Base-by-base conservation (phyloP, 2,329 filamentous ascomycete genomes). In the Phyllosticta citriasiana region DNA sequence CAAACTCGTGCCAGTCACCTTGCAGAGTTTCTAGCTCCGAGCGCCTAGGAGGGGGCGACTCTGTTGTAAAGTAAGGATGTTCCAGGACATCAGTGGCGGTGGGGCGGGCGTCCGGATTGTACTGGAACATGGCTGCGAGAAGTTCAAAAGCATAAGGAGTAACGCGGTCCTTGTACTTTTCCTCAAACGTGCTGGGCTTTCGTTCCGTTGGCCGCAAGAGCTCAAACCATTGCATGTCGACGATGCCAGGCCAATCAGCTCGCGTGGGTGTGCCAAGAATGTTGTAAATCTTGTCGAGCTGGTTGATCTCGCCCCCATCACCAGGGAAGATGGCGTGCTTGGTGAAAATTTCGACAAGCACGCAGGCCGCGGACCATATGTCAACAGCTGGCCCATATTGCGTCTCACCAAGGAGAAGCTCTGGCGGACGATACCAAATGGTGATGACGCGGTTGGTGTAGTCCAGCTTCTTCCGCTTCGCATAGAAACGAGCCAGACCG, bases 371-470 rank as follows among this genome's bases (percentile, higher is more conserved):
- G 70, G 91, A 96, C 94, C 94, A 99, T 40, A 99, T 88, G 55
- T 66, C 65, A 19, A 66, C 63, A 3, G 64, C 58, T 4, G 63
- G 61, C 3, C 61, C 63, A 62, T 66, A 66, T 8, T 62, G 61
- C 7, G 57, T 60, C 24, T 61, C 63, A 7, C 63, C 65, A 4
- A 66, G 63, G 7, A 66, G 62, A 9, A 66, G 61, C 55, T 66
- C 65, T 0, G 65, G 65, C 10, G 64, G 57, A 6, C 64, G 63
- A 58, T 66, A 65, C 95, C 95, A 99, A 66, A 99, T 97, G 2
- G 94, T 99, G 71, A 99, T 96, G 67, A 99, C 95, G 40, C 94
- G 88, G 71, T 99, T 99, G 1, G 94, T 99, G 73, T 99, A 99
- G 72, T 99, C 93, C 55, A 96, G 83, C 72, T 94, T 89, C 63